Conservation (phyloP, 2,329 filamentous ascomycete genomes). For the Trematosphaeria pertusa region DNA sequence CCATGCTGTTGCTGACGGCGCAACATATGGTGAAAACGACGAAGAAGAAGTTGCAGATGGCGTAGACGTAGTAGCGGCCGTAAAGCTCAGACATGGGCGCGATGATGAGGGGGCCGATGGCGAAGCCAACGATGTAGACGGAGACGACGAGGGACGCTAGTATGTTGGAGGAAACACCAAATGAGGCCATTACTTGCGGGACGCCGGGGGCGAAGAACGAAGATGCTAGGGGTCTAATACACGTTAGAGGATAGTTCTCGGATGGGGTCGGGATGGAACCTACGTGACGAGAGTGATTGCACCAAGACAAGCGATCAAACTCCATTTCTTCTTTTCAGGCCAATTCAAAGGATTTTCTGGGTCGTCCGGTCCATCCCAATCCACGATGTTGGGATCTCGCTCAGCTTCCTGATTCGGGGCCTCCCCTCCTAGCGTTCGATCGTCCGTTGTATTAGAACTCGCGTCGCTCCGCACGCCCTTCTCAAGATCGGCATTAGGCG, state of each 20-base stretch:
- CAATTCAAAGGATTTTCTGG: slow-evolving; percentile 50
- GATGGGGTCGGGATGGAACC: not conserved
- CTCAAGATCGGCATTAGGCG: slow-evolving; percentile 29
- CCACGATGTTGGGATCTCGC: slow-evolving; percentile 38
- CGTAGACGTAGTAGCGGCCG: slow-evolving; percentile 41
- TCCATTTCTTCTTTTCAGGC: slow-evolving; percentile 46
- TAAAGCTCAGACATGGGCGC: slow-evolving; percentile 48
- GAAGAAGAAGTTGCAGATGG: slow-evolving; percentile 56
- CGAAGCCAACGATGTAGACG: slow-evolving; percentile 49
- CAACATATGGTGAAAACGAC: slow-evolving; percentile 58
- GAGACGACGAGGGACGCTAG: slow-evolving; percentile 48
- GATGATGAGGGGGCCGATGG: slow-evolving; percentile 46
- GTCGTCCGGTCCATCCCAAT: slow-evolving; percentile 47
- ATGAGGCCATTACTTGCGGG: slow-evolving; percentile 52
- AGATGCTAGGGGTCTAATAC: slow-evolving; percentile 41
- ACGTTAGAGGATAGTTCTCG: not conserved
- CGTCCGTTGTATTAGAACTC: slow-evolving; percentile 34
- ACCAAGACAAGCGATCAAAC: slow-evolving; percentile 41
- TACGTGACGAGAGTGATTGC: slow-evolving; percentile 47
- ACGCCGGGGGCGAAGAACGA: slow-evolving; percentile 66
- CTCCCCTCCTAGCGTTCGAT: slow-evolving; percentile 27
- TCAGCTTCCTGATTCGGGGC: slow-evolving; percentile 14
- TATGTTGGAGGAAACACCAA: slow-evolving; percentile 37
- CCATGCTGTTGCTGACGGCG: slow-evolving; percentile 39
- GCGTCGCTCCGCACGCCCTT: slow-evolving; percentile 32